Evolutionary conservation across 2,329 filamentous ascomycete genomes (phyloP), one percentile per base, ranked within the genome.

Genomic region (Neofusicoccum cordaticola): DNA sequence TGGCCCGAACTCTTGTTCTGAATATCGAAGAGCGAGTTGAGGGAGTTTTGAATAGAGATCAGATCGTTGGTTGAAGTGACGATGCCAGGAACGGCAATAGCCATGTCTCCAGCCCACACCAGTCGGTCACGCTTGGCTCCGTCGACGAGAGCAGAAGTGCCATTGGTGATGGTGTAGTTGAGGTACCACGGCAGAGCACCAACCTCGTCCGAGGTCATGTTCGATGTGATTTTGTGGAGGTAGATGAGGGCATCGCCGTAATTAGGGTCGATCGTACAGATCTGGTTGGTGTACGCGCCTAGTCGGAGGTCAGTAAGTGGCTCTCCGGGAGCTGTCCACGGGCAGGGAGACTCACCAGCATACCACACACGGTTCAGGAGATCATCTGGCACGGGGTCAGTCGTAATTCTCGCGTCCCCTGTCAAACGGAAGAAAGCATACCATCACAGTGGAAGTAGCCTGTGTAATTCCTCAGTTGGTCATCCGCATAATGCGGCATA

Each of bases 21-120:
- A 31, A 61, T 45, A 27, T 60, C 53, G 44, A 60, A 65, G 44
- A 65, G 47, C 37, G 45, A 50, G 22, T 51, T 45, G 75, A 77
- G 68, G 3, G 81, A 80, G 68, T 82, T 82, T 60, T 75, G 48
- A 0, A 82, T 77, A 61, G 80, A 81, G 12, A 82, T 77, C 31
- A 83, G 66, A 62, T 82, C 77, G 2, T 79, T 79, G n/a, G 77
- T 74, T 53, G 77, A 80, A 1, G 51, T 34, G n/a, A 65, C 48
- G 17, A 61, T 22, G 13, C 37, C 77, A 76, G 57, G 80, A 0
- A 83, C 79, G 2, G 82, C 81, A 60, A 83, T 78, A 0, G 80
- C 82, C 81, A 84, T 83, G 60, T 83, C 81, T 7, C 82, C 82
- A 1, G 81, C 80, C 75, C 79, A 80, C 5, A 80, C 78, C 1